Evolutionary conservation across 257 asterid species (phyloP), one percentile per base, ranked within the genome.

Genomic region (Ajuga chamaepitys): DNA sequence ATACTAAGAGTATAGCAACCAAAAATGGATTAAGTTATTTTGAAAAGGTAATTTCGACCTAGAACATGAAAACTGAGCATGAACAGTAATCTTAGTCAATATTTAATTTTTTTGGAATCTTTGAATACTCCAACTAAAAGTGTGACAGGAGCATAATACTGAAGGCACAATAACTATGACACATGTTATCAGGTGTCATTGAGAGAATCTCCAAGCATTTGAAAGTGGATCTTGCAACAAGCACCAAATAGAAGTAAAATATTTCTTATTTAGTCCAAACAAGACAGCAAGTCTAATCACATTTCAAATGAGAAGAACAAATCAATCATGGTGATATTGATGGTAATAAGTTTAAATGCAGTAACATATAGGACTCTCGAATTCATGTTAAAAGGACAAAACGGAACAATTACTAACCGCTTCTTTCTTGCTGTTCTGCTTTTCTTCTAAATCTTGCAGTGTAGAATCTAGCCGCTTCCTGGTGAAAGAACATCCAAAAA

Each of bases 361-460:
- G 30, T 22, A 64, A 40, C 37, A 50, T 7, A 41, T 44, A 24
- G 1, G 8, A 48, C 25, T 24, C 16, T 2, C 2, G 22, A 55
- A 41, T 46, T 66, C 60, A 44, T n/a, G 37, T 25, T 17, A 48
- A 47, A 46, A 25, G 3, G 37, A 24, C 12, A 51, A 71, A 61
- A 47, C 18, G 62, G 60, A 13, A 51, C 16, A 35, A 62, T 65
- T 68, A 77, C 89, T 5, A 69, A 91, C 97, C 89, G 84, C 87
- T 78, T 93, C 98, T 83, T 89, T 89, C 77, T 89, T 89, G 96
- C 90, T 89, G 72, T 80, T 87, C 65, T 89, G 88, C 79, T 89
- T 89, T 74, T 87, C 98, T 70, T 93, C 96, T 77, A 93, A 80
- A 83, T 89, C 97, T 70, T 89, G 97, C 65, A 85, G 94, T 53